Evolutionary conservation across 2,329 filamentous ascomycete species (phyloP).

Genomic region (Apiospora hydei): DNA sequence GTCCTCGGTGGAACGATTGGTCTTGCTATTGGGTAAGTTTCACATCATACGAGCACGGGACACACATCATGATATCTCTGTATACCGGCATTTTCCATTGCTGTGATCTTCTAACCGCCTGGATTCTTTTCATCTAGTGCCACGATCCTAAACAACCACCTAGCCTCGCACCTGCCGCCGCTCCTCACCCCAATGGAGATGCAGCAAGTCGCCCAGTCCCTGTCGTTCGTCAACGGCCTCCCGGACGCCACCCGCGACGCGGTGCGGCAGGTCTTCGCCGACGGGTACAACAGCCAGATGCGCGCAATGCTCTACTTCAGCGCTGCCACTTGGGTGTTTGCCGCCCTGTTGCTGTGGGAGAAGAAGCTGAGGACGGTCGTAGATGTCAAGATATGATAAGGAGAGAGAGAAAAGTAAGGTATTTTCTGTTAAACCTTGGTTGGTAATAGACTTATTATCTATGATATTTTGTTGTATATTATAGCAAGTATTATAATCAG

Average conservation of each 20-base stretch:
- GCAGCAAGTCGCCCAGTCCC: constrained; percentile 33
- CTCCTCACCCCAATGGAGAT: constrained; percentile 31
- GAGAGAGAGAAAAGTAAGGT: neutral
- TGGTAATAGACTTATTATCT: no score
- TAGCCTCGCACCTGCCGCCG: constrained; percentile 28
- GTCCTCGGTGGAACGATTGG: constrained; percentile 47
- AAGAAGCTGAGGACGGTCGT: constrained; percentile 31
- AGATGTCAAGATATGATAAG: neutral
- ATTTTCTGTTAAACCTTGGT: neutral
- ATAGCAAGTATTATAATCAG: no score
- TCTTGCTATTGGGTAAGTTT: constrained; percentile 42
- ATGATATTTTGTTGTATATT: no score
- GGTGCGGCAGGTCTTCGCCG: constrained; percentile 33
- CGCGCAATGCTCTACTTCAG: constrained; percentile 39
- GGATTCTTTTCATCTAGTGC: constrained; percentile 25
- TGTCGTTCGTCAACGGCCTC: constrained; percentile 32
- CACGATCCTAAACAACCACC: constrained; percentile 34
- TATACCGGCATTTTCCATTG: no score
- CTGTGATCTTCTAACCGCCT: neutral
- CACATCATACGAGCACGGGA: constrained; percentile 28
- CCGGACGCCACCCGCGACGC: constrained; percentile 32
- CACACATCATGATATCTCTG: neutral
- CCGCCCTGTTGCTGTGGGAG: constrained; percentile 32
- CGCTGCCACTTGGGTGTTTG: constrained; percentile 32
- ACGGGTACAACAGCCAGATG: constrained; percentile 33